Conservation (phyloP, 306 rosid genomes). For the Cucurbita moschata region DNA sequence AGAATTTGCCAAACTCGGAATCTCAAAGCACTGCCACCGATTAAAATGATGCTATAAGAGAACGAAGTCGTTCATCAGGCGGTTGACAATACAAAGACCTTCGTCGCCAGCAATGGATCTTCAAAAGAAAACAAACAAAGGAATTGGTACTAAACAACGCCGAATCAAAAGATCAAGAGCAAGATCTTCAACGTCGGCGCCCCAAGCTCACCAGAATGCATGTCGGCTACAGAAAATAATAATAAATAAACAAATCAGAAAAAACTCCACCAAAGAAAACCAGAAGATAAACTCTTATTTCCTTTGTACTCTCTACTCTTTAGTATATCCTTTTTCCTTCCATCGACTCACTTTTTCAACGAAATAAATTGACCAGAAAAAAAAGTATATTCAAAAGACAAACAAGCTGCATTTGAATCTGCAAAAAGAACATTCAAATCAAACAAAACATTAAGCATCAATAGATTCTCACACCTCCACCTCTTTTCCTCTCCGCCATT, state of each 20-base stretch:
- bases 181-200: slow-evolving; percentile 29
- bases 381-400: background rate
- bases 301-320: background rate
- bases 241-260: background rate
- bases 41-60: background rate
- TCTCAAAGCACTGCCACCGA: background rate
- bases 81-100: background rate
- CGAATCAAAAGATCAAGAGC: background rate
- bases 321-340: background rate
- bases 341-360: background rate
- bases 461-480: background rate
- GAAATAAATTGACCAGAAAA: background rate
- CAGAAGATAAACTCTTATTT: background rate
- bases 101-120: background rate
- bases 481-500: background rate
- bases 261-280: background rate
- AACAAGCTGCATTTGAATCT: background rate
- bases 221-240: background rate
- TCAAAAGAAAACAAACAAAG: background rate
- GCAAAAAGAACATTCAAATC: background rate
- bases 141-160: background rate
- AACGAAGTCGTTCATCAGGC: background rate
- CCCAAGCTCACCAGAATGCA: slow-evolving; percentile 6
- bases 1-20: background rate
- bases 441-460: background rate